phyloP scores from a whole-genome alignment of 768 basidiomycete genomes.

The Hydnomerulius pinastri region DNA sequence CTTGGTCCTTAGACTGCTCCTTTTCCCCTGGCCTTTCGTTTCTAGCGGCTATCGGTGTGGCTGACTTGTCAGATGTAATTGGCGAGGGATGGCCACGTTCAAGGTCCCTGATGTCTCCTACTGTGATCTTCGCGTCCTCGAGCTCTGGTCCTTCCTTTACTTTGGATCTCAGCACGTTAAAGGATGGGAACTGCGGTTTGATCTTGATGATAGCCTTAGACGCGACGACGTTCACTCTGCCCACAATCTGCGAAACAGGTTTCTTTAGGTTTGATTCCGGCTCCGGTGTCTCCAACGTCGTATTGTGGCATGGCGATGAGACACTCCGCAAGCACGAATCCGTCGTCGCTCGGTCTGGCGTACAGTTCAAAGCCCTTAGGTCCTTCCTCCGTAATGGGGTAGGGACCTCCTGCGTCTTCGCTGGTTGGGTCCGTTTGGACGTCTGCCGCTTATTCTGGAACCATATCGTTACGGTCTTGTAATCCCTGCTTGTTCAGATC shows the following conservation, averaged over 20 bases:
- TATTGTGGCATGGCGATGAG: slow-evolving; percentile 31
- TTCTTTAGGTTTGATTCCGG: not conserved
- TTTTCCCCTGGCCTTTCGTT: slow-evolving; percentile 1
- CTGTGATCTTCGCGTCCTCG: not conserved
- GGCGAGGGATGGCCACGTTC: not conserved
- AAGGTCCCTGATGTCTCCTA: not conserved
- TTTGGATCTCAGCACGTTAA: slow-evolving; percentile 16
- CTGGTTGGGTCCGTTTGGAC: slow-evolving; percentile 30
- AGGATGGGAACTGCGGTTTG: slow-evolving; percentile 22
- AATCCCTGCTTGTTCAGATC: slow-evolving; percentile 30
- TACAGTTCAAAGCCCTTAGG: not conserved
- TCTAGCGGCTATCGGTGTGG: not conserved
- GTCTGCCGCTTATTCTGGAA: slow-evolving; percentile 81
- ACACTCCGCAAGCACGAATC: slow-evolving; percentile 29
- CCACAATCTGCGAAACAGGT: not conserved
- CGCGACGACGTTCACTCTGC: slow-evolving; percentile 1
- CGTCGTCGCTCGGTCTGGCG: slow-evolving; percentile 2
- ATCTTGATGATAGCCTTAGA: slow-evolving; percentile 22
- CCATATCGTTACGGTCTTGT: slow-evolving; percentile 66
- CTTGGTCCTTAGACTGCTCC: slow-evolving; percentile 11
- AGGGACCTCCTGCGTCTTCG: not conserved
- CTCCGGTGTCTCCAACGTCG: slow-evolving; percentile 19
- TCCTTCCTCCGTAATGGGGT: too few relatives aligned
- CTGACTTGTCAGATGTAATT: not conserved
- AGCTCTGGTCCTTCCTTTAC: slow-evolving; percentile 2